phyloP scores from a whole-genome alignment of 495 filamentous ascomycete species.

The Trypethelium eluteriae region DNA sequence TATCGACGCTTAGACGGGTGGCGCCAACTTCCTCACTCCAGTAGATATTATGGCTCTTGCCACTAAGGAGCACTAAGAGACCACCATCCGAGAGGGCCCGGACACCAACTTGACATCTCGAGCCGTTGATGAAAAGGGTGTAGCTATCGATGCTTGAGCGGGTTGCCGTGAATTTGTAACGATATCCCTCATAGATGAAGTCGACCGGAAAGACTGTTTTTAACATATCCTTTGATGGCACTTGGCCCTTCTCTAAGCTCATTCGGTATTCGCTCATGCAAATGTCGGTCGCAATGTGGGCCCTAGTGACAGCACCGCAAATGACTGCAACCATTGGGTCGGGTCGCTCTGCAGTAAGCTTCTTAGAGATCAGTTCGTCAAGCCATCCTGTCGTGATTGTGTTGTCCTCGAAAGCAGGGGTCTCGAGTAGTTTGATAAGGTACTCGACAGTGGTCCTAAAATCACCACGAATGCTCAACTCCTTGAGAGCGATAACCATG shows the following conservation, averaged over 20 bases:
- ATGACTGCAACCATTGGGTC: slow-evolving; percentile 86
- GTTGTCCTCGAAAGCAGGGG: slow-evolving; percentile 96
- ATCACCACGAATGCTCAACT: slow-evolving; percentile 98
- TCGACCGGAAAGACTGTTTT: slow-evolving; percentile 98
- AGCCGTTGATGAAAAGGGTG: slow-evolving; percentile 98
- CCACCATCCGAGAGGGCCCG: slow-evolving; percentile 90
- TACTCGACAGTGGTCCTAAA: slow-evolving; percentile 99
- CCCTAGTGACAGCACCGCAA: slow-evolving; percentile 90
- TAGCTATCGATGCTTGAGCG: slow-evolving; percentile 90
- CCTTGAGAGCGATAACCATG: slow-evolving; percentile 98
- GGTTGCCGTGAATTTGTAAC: slow-evolving; percentile 98
- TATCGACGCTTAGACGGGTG: slow-evolving; percentile 89
- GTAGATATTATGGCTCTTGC: slow-evolving; percentile 95
- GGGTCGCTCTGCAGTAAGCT: slow-evolving; percentile 91
- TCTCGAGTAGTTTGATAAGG: slow-evolving; percentile 97
- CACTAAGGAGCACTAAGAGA: slow-evolving; percentile 80
- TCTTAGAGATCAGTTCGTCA: slow-evolving; percentile 96
- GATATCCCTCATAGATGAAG: slow-evolving; percentile 93
- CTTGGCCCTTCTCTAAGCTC: slow-evolving; percentile 94
- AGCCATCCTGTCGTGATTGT: slow-evolving; percentile 99
- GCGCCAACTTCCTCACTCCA: slow-evolving; percentile 98
- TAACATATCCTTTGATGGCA: slow-evolving; percentile 88
- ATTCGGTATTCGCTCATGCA: slow-evolving; percentile 79
- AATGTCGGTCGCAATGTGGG: slow-evolving; percentile 81
- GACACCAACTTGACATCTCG: slow-evolving; percentile 89